These are phyloP conservation scores for Ammopiptanthus mongolicus DNA, from an alignment of 306 rosid species.

Conservation along the genomic window DNA sequence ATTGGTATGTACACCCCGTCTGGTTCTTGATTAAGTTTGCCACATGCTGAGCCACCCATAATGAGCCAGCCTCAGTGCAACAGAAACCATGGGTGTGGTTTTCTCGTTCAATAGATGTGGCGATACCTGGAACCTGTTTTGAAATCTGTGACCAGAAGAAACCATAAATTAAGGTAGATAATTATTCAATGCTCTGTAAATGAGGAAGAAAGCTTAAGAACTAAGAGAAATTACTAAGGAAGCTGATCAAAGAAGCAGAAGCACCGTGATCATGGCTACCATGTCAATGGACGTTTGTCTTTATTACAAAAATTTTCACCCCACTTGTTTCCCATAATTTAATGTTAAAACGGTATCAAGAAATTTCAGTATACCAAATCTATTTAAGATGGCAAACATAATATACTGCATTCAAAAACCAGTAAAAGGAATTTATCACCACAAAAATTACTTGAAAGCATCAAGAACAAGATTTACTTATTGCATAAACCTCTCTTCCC, in stretches of 20 bases:
- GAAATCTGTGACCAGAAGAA: constrained; percentile 52
- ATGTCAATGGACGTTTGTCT: neutral
- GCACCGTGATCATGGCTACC: neutral
- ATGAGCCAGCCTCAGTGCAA: constrained; percentile 77
- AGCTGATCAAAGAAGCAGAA: neutral
- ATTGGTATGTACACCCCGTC: constrained; percentile 24
- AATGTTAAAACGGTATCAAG: neutral
- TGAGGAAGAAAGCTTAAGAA: neutral
- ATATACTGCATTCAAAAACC: neutral
- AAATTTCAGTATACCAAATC: neutral
- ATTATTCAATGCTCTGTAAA: constrained; percentile 13
- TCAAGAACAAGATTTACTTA: neutral
- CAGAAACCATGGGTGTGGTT: constrained; percentile 69
- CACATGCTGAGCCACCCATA: constrained; percentile 79
- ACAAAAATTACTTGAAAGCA: neutral
- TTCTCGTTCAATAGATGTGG: constrained; percentile 56
- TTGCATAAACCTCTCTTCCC: neutral
- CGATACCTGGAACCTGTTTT: constrained; percentile 62
- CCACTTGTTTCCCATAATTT: neutral
- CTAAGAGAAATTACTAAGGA: neutral
- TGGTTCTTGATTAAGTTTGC: constrained; percentile 60
- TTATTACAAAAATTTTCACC: neutral
- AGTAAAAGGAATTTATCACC: neutral
- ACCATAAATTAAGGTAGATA: neutral
- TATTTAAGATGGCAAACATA: neutral